Evolutionary conservation across 768 basidiomycete species (phyloP).

Genomic region (Rhizopogon vulgaris): DNA sequence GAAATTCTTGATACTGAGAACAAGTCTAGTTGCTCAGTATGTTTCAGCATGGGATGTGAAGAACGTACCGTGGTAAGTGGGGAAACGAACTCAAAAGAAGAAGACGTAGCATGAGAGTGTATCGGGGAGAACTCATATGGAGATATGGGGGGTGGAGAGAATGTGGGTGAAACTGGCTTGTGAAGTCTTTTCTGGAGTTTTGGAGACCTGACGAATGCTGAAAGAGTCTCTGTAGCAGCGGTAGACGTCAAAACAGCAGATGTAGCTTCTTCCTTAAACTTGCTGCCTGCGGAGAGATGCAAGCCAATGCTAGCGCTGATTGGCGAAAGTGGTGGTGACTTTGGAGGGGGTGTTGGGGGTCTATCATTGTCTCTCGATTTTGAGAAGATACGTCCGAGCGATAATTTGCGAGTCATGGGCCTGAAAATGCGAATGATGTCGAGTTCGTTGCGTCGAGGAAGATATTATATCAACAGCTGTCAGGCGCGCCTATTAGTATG

Average conservation of each 20-base stretch:
- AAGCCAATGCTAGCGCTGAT: slow-evolving; percentile 2
- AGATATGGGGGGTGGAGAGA: no score
- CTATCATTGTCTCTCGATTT: slow-evolving; percentile 2
- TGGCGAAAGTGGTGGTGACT: slow-evolving; percentile 13
- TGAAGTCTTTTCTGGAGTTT: no score
- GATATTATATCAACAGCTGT: no score
- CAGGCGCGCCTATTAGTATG: no score
- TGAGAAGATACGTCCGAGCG: no score
- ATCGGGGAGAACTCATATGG: no score
- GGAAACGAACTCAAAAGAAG: neutral
- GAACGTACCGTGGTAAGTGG: neutral
- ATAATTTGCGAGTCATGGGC: slow-evolving; percentile 11
- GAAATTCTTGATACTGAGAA: slow-evolving; percentile 1
- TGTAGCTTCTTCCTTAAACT: slow-evolving; percentile 18
- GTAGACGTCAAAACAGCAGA: slow-evolving; percentile 23
- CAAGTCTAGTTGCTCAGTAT: slow-evolving; percentile 3
- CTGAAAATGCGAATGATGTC: no score
- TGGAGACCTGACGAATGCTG: no score
- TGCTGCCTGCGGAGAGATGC: slow-evolving; percentile 20
- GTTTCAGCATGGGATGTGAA: neutral
- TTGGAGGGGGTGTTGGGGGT: slow-evolving; percentile 9
- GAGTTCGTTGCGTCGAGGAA: no score
- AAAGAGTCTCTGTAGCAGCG: neutral
- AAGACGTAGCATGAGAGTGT: no score
- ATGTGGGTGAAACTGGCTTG: no score